Evolutionary conservation across 2,329 filamentous ascomycete species (phyloP).

Genomic region (Blastomyces percursus): DNA sequence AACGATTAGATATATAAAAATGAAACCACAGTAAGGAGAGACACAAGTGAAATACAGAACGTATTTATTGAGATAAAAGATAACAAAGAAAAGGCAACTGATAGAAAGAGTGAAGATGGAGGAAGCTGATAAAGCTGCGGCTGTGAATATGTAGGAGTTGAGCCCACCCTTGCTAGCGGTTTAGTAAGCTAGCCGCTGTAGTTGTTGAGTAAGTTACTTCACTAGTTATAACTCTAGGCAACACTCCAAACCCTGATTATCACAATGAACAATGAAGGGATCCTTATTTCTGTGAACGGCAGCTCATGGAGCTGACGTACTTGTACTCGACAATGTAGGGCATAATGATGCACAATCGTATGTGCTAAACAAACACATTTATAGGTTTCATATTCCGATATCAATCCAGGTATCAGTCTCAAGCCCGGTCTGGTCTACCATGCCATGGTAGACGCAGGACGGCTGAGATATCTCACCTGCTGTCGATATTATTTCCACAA

Average conservation of each 20-base stretch:
- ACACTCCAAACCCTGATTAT: neutral
- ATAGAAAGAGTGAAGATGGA: neutral
- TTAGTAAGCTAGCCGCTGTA: neutral
- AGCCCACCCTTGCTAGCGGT: neutral
- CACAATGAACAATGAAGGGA: too few relatives aligned
- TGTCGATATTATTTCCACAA: neutral
- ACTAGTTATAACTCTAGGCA: neutral
- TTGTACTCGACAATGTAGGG: neutral
- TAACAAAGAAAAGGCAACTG: neutral
- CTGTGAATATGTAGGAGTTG: neutral
- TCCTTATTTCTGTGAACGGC: too few relatives aligned
- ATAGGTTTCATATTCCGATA: too few relatives aligned
- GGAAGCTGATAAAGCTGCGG: neutral
- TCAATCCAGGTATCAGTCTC: too few relatives aligned
- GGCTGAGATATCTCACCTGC: too few relatives aligned
- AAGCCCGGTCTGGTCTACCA: too few relatives aligned
- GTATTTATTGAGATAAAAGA: neutral
- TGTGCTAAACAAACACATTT: too few relatives aligned
- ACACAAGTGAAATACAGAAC: neutral
- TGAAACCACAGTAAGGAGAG: neutral
- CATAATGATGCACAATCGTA: neutral
- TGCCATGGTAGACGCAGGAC: too few relatives aligned
- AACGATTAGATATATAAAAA: neutral
- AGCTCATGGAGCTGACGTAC: too few relatives aligned
- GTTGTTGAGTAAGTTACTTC: too few relatives aligned